phyloP scores from a whole-genome alignment of 495 filamentous ascomycete species.

The Penicillium canariense region DNA sequence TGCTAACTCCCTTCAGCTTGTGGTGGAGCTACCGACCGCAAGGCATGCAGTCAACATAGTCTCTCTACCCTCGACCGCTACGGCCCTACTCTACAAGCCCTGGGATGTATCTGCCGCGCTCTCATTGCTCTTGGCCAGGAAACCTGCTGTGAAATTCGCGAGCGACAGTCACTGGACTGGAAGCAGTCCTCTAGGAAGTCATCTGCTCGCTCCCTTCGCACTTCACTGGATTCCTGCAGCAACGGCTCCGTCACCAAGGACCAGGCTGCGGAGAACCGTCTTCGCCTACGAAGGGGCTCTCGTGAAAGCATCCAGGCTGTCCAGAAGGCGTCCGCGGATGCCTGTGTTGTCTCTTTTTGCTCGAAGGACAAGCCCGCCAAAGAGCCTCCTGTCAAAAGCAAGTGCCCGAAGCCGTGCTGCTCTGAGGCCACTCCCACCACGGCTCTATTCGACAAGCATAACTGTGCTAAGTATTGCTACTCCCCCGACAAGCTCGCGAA shows the following conservation, averaged over 20 bases:
- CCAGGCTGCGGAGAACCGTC: slow-evolving; percentile 3
- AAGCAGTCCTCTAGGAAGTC: slow-evolving; percentile 12
- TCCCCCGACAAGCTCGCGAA: background rate
- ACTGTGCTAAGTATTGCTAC: background rate
- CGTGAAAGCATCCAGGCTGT: slow-evolving; percentile 2
- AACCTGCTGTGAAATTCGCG: slow-evolving; percentile 42
- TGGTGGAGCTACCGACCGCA: slow-evolving; percentile 12
- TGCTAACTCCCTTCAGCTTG: slow-evolving; percentile 11
- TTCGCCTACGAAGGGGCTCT: slow-evolving; percentile 6
- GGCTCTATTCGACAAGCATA: background rate
- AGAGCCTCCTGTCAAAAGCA: background rate
- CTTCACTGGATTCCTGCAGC: slow-evolving; percentile 13
- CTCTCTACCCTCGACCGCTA: slow-evolving; percentile 35
- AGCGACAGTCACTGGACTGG: slow-evolving; percentile 3
- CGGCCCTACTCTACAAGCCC: slow-evolving; percentile 39
- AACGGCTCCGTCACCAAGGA: slow-evolving; percentile 1
- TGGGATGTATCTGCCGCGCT: slow-evolving; percentile 56
- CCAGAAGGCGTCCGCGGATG: background rate
- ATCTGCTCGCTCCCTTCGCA: slow-evolving; percentile 10
- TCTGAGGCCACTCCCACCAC: background rate
- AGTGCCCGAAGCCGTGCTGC: background rate
- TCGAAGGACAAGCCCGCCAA: background rate
- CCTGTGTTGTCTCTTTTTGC: slow-evolving; percentile 2
- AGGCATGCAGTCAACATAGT: slow-evolving; percentile 30
- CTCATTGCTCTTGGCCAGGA: slow-evolving; percentile 52